A percentile compares a stretch with the other conserved stretches of the same genome.
phyloP scores from a whole-genome alignment of 352 stramenopile genomes.

The Phytopythium vexans region DNA sequence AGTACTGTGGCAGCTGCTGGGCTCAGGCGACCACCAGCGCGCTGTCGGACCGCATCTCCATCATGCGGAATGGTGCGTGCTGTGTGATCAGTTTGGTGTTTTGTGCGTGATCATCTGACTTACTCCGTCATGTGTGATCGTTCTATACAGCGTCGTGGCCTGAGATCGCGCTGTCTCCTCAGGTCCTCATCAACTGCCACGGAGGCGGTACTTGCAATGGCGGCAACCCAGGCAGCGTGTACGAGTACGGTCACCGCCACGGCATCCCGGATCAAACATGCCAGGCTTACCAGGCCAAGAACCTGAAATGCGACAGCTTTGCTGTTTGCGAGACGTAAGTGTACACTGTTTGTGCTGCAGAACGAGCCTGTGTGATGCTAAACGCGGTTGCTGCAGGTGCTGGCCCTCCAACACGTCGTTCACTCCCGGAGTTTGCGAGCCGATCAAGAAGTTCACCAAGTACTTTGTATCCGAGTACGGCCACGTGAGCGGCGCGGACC shows the following conservation, averaged over 20 bases:
- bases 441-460: conserved; percentile 85
- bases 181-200: conserved; percentile 86
- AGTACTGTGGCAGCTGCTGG: conserved; percentile 93
- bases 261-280: conserved; percentile 92
- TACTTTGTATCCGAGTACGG: conserved; percentile 91
- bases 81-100: background rate
- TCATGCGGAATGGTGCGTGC: conserved; percentile 76
- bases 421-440: conserved; percentile 74
- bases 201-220: conserved; percentile 75
- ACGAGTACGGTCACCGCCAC: conserved; percentile 84
- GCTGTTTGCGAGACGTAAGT: conserved; percentile 81
- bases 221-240: conserved; percentile 78
- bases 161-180: conserved; percentile 74
- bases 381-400: conserved; percentile 35
- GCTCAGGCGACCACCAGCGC: conserved; percentile 86
- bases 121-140: conserved; percentile 2
- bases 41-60: conserved; percentile 90
- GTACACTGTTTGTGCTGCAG: background rate
- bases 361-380: background rate
- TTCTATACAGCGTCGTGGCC: conserved; percentile 56
- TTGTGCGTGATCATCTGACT: background rate
- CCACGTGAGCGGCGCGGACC: conserved; percentile 75
- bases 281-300: conserved; percentile 88
- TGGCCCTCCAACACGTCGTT: conserved; percentile 88
- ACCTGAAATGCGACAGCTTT: conserved; percentile 72